phyloP scores from a whole-genome alignment of 2,329 filamentous ascomycete species.

The Huntiella abstrusa region DNA sequence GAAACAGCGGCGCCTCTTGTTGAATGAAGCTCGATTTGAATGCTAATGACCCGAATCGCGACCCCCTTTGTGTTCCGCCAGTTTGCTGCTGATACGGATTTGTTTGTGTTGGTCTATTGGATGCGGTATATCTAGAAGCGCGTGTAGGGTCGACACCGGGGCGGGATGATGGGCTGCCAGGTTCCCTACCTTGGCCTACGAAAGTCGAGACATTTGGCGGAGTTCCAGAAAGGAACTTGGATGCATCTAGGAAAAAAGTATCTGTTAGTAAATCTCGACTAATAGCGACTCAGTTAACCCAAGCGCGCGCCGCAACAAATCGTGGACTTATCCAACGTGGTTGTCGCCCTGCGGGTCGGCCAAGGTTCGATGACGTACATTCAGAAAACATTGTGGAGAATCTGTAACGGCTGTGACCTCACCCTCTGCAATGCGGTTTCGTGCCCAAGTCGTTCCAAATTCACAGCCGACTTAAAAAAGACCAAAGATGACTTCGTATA shows the following conservation, averaged over 20 bases:
- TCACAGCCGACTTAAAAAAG: no score
- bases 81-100: conserved; percentile 74
- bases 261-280: not conserved
- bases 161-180: conserved; percentile 28
- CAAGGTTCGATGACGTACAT: conserved; percentile 40
- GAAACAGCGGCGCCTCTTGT: conserved; percentile 82
- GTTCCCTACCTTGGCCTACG: conserved; percentile 37
- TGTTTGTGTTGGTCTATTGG: conserved; percentile 25
- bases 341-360: conserved; percentile 6
- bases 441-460: no score
- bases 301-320: not conserved
- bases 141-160: conserved; percentile 15
- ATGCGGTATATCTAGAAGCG: conserved; percentile 10
- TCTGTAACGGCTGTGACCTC: conserved; percentile 14
- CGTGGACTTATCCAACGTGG: conserved; percentile 1
- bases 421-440: no score
- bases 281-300: not conserved
- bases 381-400: conserved; percentile 41
- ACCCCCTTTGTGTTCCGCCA: conserved; percentile 25
- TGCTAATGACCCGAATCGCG: conserved; percentile 51
- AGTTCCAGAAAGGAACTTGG: conserved; percentile 87
- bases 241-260: conserved; percentile 51
- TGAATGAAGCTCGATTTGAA: conserved; percentile 61
- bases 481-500: no score
- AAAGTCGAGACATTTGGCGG: conserved; percentile 72